Conservation (phyloP, 2,329 filamentous ascomycete genomes). For the Graphilbum sp. region DNA sequence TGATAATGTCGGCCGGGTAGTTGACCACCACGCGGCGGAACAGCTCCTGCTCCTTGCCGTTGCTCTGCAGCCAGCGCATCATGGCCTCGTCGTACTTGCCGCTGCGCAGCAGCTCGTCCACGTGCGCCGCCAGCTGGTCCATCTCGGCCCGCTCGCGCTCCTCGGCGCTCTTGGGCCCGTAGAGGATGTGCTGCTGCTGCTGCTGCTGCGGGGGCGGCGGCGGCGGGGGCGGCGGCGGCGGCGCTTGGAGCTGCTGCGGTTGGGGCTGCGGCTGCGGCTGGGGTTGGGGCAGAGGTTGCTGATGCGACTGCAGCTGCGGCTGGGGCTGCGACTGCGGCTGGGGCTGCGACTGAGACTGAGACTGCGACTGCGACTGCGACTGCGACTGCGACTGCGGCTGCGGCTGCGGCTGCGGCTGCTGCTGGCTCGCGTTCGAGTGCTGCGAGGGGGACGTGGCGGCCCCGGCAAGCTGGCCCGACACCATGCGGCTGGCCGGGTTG, state of each 20-base stretch:
- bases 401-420: neutral
- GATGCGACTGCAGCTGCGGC: neutral
- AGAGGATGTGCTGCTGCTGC: constrained; percentile 17
- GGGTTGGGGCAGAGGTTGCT: constrained; percentile 10
- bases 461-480: constrained; percentile 3
- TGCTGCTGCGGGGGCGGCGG: constrained; percentile 4
- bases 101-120: constrained; percentile 45
- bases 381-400: constrained; percentile 4
- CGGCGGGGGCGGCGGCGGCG: neutral
- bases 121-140: constrained; percentile 35
- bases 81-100: constrained; percentile 46
- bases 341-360: neutral
- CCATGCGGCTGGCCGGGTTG: constrained; percentile 4
- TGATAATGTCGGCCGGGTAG: constrained; percentile 34
- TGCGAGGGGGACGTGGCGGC: constrained; percentile 8
- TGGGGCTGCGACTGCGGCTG: neutral
- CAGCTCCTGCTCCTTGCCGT: constrained; percentile 40
- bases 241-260: neutral
- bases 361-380: neutral
- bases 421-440: constrained; percentile 11
- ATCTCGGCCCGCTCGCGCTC: constrained; percentile 36
- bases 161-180: constrained; percentile 23
- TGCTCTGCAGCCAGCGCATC: constrained; percentile 49
- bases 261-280: constrained; percentile 3
- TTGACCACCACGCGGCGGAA: constrained; percentile 39